Conservation (phyloP, 495 filamentous ascomycete species). For the Glonium stellatum region DNA sequence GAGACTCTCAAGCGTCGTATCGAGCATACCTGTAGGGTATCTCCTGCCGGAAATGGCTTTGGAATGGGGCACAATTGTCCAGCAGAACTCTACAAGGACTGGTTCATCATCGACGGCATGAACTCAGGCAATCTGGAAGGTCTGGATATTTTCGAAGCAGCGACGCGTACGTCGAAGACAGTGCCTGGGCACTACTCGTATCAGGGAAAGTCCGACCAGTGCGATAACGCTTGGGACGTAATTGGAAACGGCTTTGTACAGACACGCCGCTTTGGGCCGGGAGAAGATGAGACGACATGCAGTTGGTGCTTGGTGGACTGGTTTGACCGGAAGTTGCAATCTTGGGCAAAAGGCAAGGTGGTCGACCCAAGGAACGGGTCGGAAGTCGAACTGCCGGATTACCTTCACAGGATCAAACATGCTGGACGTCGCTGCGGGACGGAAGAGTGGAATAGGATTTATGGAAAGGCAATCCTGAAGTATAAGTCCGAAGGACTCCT, state of each 20-base stretch:
- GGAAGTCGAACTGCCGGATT: slow-evolving; percentile 8
- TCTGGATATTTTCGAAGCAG: slow-evolving; percentile 2
- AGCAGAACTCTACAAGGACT: slow-evolving; percentile 6
- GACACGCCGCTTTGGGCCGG: not conserved
- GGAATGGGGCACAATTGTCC: slow-evolving; percentile 1
- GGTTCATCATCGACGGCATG: slow-evolving; percentile 17
- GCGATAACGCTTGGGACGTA: not conserved
- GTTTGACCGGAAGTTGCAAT: slow-evolving; percentile 14
- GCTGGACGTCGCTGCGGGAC: slow-evolving; percentile 10
- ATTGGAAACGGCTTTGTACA: not conserved
- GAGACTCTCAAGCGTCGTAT: slow-evolving; percentile 6
- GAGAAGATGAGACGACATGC: slow-evolving; percentile 7
- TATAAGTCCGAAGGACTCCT: slow-evolving; percentile 8
- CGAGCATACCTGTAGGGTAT: slow-evolving; percentile 6
- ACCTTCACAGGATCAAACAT: slow-evolving; percentile 7
- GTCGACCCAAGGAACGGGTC: slow-evolving; percentile 7
- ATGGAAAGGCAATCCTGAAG: slow-evolving; percentile 5
- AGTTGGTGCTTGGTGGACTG: slow-evolving; percentile 14
- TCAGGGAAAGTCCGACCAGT: not conserved
- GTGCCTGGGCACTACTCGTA: not conserved
- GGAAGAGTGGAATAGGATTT: slow-evolving; percentile 12
- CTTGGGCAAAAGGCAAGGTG: slow-evolving; percentile 7
- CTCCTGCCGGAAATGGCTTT: not conserved
- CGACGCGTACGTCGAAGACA: not conserved
- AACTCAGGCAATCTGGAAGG: slow-evolving; percentile 15